These are phyloP conservation scores for Aspergillus proliferans DNA, from an alignment of 2,329 filamentous ascomycete genomes.

Conservation along the genomic window DNA sequence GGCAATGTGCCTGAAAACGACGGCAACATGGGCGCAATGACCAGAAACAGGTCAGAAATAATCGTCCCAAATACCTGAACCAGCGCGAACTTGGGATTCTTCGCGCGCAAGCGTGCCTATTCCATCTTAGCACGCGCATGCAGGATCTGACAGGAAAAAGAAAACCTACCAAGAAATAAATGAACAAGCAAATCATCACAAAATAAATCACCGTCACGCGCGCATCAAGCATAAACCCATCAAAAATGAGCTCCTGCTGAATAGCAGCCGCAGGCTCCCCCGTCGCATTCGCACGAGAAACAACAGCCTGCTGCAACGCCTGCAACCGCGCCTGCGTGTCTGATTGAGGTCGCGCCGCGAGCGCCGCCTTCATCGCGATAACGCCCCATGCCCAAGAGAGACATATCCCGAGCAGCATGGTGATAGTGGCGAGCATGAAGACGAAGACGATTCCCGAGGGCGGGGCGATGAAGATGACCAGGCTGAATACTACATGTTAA, in stretches of 20 bases:
- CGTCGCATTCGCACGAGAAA: slow-evolving; percentile 27
- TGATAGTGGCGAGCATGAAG: slow-evolving; percentile 38
- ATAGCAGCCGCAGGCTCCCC: slow-evolving; percentile 23
- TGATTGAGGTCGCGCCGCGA: slow-evolving; percentile 36
- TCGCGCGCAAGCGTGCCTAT: slow-evolving; percentile 39
- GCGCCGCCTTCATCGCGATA: slow-evolving; percentile 44
- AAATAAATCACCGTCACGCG: slow-evolving; percentile 37
- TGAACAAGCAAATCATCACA: slow-evolving; percentile 38
- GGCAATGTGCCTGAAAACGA: slow-evolving; percentile 37
- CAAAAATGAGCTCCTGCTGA: slow-evolving; percentile 34
- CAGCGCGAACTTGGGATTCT: slow-evolving; percentile 42
- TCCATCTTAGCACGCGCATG: background rate
- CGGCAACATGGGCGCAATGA: slow-evolving; percentile 39
- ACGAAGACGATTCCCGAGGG: slow-evolving; percentile 43
- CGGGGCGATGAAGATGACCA: slow-evolving; percentile 42
- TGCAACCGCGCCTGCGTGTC: slow-evolving; percentile 32
- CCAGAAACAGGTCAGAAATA: slow-evolving; percentile 42
- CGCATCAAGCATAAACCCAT: slow-evolving; percentile 45
- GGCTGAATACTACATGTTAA: slow-evolving; percentile 8
- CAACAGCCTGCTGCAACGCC: slow-evolving; percentile 28
- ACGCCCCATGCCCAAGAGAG: slow-evolving; percentile 48
- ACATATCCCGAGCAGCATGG: slow-evolving; percentile 43
- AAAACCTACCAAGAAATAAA: slow-evolving; percentile 35
- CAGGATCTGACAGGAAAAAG: background rate
- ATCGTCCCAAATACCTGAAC: slow-evolving; percentile 45